Evolutionary conservation across 495 filamentous ascomycete genomes (phyloP).

Genomic region (Penicillium maclennaniae): DNA sequence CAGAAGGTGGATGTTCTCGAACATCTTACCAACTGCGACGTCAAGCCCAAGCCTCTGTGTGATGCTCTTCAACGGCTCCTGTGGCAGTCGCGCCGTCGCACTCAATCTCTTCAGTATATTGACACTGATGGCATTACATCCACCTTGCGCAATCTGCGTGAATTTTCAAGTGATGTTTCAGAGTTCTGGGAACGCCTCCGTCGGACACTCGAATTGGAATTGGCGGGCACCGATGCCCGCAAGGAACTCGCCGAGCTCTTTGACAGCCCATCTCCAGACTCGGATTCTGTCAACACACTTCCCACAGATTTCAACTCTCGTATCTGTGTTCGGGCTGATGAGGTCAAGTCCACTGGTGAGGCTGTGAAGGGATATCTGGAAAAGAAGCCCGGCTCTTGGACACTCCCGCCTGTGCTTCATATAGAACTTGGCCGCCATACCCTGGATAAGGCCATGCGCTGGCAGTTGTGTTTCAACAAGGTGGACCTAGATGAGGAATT

Average conservation of each 20-base stretch:
- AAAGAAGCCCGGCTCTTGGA: slow-evolving; percentile 37
- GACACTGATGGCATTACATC: slow-evolving; percentile 43
- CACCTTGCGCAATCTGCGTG: slow-evolving; percentile 40
- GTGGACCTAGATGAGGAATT: slow-evolving; percentile 54
- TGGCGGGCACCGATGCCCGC: slow-evolving; percentile 41
- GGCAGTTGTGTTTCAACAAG: slow-evolving; percentile 55
- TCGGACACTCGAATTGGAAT: slow-evolving; percentile 49
- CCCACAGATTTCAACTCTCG: slow-evolving; percentile 41
- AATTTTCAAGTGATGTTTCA: slow-evolving; percentile 44
- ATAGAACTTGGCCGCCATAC: slow-evolving; percentile 58
- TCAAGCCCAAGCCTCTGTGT: slow-evolving; percentile 50
- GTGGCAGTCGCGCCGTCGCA: slow-evolving; percentile 39
- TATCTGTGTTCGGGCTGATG: slow-evolving; percentile 35
- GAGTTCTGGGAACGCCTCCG: slow-evolving; percentile 55
- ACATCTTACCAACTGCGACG: slow-evolving; percentile 43
- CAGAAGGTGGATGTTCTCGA: slow-evolving; percentile 48
- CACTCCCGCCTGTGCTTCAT: slow-evolving; percentile 48
- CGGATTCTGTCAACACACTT: slow-evolving; percentile 28
- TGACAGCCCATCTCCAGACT: slow-evolving; percentile 31
- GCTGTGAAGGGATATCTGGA: slow-evolving; percentile 31
- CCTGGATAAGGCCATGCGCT: slow-evolving; percentile 49
- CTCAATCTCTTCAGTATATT: slow-evolving; percentile 36
- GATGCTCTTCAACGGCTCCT: slow-evolving; percentile 45
- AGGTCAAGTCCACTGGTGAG: slow-evolving; percentile 30
- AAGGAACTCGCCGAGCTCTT: slow-evolving; percentile 43